Base-by-base conservation (phyloP, 2,329 filamentous ascomycete species). In the Venturia carpophila region DNA sequence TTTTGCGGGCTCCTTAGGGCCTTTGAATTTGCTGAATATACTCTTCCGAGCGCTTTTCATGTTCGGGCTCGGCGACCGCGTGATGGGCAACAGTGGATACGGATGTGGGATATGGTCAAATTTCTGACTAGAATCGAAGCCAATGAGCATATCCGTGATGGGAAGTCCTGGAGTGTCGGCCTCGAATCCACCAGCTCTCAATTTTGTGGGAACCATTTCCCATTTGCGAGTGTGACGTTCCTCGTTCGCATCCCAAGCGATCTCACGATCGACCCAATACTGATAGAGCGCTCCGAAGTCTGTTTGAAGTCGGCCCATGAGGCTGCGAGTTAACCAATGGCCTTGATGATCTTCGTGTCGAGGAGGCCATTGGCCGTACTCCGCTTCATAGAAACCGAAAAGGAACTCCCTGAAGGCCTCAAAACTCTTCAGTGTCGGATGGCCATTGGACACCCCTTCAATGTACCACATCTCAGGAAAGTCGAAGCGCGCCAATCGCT, bases 231-330 rank as follows among this genome's bases (percentile, higher is more conserved):
- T 82, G 3, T 82, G 81, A 0, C 84, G 78, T 60, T 83, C 83
- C 70, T 88, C 85, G 0, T 81, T 82, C 24, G 81, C 81, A 65
- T 87, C 85, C 85, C 87, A 90, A 0, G 82, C 72, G 5, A 89
- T 81, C 60, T 88, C 84, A 5, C 85, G 81, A 72, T 90, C 83
- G 19, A 90, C 87, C 1, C 90, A 76, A 67, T 88, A 89, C 70
- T 90, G 87, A 69, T 90, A 90, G 1, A 90, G 75, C 0, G 84
- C 83, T 2, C 85, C 84, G 69, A 90, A 89, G 68, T 90, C 87
- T 41, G 77, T 78, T 68, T 88, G 85, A n/a, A 90, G 72, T 2
- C 77, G 78, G 60, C 81, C 79, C 0, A 80, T 80, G 21, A 88
- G 72, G 3, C 79, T 80, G 49, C 87, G 79, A 5, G 82, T 87